These are phyloP conservation scores for Yarrowia sp. DNA, from an alignment of 805 yeast species.

Conservation along the genomic window DNA sequence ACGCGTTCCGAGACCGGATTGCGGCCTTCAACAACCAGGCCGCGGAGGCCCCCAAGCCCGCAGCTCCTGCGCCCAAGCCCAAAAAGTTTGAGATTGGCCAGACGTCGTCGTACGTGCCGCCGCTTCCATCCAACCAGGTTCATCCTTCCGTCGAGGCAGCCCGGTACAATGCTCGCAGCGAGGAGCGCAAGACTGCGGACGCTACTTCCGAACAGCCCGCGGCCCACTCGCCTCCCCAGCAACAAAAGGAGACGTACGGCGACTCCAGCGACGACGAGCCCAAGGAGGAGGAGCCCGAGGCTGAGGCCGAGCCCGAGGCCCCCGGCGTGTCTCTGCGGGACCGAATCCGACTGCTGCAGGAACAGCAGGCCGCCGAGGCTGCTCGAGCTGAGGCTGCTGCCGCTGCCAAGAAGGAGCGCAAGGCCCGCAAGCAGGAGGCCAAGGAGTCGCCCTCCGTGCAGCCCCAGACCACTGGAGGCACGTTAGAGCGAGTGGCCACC, in stretches of 20 bases:
- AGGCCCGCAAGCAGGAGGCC: constrained; percentile 26
- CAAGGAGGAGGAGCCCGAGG: constrained; percentile 25
- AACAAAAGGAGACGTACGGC: constrained; percentile 31
- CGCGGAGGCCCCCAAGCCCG: constrained; percentile 36
- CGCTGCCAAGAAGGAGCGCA: constrained; percentile 46
- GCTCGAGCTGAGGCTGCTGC: constrained; percentile 60
- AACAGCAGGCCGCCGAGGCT: constrained; percentile 76
- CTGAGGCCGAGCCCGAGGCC: constrained; percentile 47
- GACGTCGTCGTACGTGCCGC: constrained; percentile 59
- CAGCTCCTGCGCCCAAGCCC: constrained; percentile 43
- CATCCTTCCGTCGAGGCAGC: constrained; percentile 26
- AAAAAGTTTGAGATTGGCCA: constrained; percentile 52
- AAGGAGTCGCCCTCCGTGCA: constrained; percentile 8
- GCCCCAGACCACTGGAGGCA: constrained; percentile 25
- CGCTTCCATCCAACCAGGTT: constrained; percentile 31
- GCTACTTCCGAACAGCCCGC: constrained; percentile 27
- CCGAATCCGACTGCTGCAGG: constrained; percentile 78
- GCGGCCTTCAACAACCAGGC: constrained; percentile 47
- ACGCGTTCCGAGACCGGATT: constrained; percentile 47
- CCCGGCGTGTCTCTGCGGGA: constrained; percentile 84
- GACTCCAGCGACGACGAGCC: constrained; percentile 33
- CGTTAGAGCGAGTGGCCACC: constrained; percentile 22
- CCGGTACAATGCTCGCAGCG: constrained; percentile 23
- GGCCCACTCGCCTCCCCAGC: constrained; percentile 39
- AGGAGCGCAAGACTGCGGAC: constrained; percentile 26